Percentiles rank a stretch among this genome's conserved stretches.
Conservation (phyloP, 768 basidiomycete species). For the Dacryopinax primogenitus region DNA sequence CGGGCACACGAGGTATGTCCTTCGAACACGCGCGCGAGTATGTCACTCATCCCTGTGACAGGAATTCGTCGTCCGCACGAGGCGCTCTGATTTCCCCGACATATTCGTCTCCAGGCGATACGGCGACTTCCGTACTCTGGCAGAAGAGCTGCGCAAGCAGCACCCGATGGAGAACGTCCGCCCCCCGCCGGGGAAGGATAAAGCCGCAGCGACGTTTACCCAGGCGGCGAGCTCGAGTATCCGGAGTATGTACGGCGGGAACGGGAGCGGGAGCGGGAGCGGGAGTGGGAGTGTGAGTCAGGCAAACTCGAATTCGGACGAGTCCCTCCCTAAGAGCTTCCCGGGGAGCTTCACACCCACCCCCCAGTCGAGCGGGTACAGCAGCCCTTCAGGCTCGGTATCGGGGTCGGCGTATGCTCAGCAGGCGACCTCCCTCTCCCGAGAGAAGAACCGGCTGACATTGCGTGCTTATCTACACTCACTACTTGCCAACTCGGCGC, state of each 20-base stretch:
- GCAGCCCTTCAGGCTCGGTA: no score
- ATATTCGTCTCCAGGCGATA: constrained; percentile 85
- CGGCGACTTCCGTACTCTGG: constrained; percentile 85
- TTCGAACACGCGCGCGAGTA: constrained; percentile 9
- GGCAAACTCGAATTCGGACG: no score
- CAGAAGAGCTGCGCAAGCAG: constrained; percentile 76
- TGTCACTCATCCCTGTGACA: constrained; percentile 24
- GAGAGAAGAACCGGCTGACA: constrained; percentile 93
- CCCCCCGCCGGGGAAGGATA: constrained; percentile 79
- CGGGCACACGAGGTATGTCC: constrained; percentile 72
- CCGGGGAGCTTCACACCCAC: constrained; percentile 11
- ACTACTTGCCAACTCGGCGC: constrained; percentile 51
- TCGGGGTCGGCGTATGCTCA: constrained; percentile 7
- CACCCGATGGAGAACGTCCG: constrained; percentile 74
- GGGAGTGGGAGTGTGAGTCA: no score
- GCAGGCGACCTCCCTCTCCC: constrained; percentile 40
- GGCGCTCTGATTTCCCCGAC: constrained; percentile 55
- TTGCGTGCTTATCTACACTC: constrained; percentile 83
- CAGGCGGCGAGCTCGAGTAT: constrained; percentile 12
- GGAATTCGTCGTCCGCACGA: constrained; percentile 92
- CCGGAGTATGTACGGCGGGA: not conserved
- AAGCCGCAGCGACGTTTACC: constrained; percentile 24
- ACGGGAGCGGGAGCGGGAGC: not conserved
- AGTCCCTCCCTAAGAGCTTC: not conserved
- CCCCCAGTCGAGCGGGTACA: constrained; percentile 4